A percentile compares a stretch with the other conserved stretches of the same genome.
Evolutionary conservation across 2,329 filamentous ascomycete species (phyloP).

Genomic region (Colletotrichum tropicale): DNA sequence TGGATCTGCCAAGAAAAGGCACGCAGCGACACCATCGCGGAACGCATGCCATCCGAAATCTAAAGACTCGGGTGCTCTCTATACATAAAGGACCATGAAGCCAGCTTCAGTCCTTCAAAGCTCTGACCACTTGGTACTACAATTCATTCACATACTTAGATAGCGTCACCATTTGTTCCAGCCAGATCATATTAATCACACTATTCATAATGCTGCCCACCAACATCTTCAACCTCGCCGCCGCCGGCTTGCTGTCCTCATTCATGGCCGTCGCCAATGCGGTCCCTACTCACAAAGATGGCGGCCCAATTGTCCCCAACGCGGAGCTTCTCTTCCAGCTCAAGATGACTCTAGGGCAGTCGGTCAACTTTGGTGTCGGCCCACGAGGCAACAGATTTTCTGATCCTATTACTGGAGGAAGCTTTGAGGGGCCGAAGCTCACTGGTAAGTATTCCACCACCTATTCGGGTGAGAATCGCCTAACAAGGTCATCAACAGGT

Average conservation of each 20-base stretch:
- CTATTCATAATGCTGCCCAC: neutral
- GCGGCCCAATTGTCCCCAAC: neutral
- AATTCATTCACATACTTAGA: neutral
- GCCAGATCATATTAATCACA: neutral
- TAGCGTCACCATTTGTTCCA: neutral
- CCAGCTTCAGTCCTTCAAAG: neutral
- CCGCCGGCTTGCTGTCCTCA: neutral
- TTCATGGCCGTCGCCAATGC: neutral
- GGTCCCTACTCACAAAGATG: neutral
- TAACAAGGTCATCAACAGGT: neutral
- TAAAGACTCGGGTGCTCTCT: neutral
- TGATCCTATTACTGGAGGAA: neutral
- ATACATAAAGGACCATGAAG: neutral
- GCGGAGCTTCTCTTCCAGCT: neutral
- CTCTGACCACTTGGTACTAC: neutral
- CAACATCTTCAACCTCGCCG: neutral
- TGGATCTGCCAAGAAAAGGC: neutral
- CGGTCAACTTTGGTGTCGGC: neutral
- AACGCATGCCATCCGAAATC: neutral
- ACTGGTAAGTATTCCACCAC: neutral
- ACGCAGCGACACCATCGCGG: neutral
- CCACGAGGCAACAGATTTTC: neutral
- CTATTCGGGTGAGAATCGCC: rapidly evolving
- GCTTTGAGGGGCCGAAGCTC: neutral
- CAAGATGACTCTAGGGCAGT: neutral